Evolutionary conservation across 192 early-diverging fungal genomes (phyloP).

Genomic region (Phycomyces nitens): DNA sequence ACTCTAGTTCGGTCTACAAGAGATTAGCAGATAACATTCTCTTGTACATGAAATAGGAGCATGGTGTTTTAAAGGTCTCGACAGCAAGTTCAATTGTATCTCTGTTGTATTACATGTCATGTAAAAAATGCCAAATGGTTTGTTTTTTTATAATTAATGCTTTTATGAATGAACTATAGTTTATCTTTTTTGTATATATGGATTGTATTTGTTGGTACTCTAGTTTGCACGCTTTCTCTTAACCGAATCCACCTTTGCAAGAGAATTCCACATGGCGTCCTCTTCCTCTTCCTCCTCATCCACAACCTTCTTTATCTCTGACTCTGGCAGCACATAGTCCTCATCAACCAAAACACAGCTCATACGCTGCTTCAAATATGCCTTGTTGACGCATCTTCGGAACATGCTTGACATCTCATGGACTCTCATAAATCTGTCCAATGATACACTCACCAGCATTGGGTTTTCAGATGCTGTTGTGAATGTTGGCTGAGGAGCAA

Average conservation of each 20-base stretch:
- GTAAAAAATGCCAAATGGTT: too few species aligned
- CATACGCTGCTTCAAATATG: slow-evolving; percentile 77
- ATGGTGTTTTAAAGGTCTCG: too few species aligned
- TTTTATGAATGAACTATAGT: too few species aligned
- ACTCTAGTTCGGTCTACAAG: too few species aligned
- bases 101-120: too few species aligned
- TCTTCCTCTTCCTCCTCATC: slow-evolving; percentile 50
- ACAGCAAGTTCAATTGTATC: too few species aligned
- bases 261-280: slow-evolving; percentile 64
- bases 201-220: neutral
- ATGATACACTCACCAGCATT: slow-evolving; percentile 44
- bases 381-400: slow-evolving; percentile 53
- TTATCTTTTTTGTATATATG: neutral
- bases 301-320: slow-evolving; percentile 12
- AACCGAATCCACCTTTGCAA: slow-evolving; percentile 29
- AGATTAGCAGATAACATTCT: too few species aligned
- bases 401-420: slow-evolving; percentile 57
- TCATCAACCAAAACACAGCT: slow-evolving; percentile 65
- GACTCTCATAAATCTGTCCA: slow-evolving; percentile 77
- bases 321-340: slow-evolving; percentile 26
- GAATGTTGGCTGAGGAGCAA: slow-evolving; percentile 11
- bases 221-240: slow-evolving; percentile 25
- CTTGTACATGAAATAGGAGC: too few species aligned
- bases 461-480: slow-evolving; percentile 6
- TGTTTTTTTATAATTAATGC: too few species aligned